Base-by-base conservation (phyloP, 768 basidiomycete genomes). In the Suillus occidentalis region DNA sequence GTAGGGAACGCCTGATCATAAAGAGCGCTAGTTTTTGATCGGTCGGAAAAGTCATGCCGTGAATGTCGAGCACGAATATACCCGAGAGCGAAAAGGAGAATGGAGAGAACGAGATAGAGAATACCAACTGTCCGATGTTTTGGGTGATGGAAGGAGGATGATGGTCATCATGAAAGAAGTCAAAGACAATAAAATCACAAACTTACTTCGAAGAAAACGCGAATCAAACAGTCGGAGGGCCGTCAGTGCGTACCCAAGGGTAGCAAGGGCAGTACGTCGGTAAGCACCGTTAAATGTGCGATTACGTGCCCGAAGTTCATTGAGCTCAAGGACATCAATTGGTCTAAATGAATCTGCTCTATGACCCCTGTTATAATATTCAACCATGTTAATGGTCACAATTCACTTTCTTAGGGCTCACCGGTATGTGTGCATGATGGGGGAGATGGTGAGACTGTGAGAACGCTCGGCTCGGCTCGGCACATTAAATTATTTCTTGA, bases 221-320 rank as follows among this genome's bases (percentile, higher is more conserved):
- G 72, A 71, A 70, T 94, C 90, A 68, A 95, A 95, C n/a, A 95
- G 82, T 55, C 91, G 86, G 12, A 95, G 79, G 61, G 94, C 84
- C 0, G 91, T 83, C 62, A 94, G 75, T 1, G 90, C 83, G 71
- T 90, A 92, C 0, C 91, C 89, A 2, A 95, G 81, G 63, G 87
- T 86, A 16, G 87, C 86, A 10, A 95, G 80, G 0, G 92, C 92
- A 0, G 88, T 90, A 34, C 92, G 86, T 45, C 82, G 83, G 75
- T 94, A 94, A 16, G 92, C 91, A 18, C 91, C 92, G 61, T 94
- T 85, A 71, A 93, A 94, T 0, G 93, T 95, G 49, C 93, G 83
- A 68, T 91, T 87, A 36, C 92, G 83, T 1, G 93, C 93, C 16
- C 93, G 84, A 20, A 95, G 76, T 72, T 95, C 92, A 28, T 86